Conservation (phyloP, 2,329 filamentous ascomycete species). For the Claviceps sp. region DNA sequence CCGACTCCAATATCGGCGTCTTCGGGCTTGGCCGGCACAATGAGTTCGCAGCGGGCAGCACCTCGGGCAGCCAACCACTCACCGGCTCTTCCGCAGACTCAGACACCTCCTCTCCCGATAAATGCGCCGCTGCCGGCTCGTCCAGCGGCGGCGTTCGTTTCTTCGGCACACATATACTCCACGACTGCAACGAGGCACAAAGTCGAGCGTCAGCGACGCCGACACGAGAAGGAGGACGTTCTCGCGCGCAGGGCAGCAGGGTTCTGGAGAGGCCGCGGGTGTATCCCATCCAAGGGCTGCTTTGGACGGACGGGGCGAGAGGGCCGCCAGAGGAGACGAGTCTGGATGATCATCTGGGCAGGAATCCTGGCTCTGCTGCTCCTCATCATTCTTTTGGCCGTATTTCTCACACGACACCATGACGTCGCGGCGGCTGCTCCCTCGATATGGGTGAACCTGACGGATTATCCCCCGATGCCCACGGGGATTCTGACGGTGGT, state of each 20-base stretch:
- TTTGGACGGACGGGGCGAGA: conserved; percentile 51
- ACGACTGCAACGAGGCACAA: conserved; percentile 28
- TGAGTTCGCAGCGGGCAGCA: conserved; percentile 49
- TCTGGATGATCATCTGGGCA: conserved; percentile 40
- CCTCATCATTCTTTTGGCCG: conserved; percentile 42
- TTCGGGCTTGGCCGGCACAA: conserved; percentile 46
- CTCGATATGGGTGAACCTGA: conserved; percentile 69
- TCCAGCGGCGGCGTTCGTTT: conserved; percentile 30
- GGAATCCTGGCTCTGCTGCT: conserved; percentile 41
- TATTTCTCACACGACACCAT: conserved; percentile 31
- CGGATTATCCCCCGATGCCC: conserved; percentile 74
- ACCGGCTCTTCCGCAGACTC: conserved; percentile 18
- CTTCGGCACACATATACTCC: conserved; percentile 28
- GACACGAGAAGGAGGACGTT: conserved; percentile 53
- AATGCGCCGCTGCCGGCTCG: conserved; percentile 26
- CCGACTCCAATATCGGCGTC: conserved; percentile 49
- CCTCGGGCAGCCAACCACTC: conserved; percentile 44
- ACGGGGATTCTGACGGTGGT: conserved; percentile 71
- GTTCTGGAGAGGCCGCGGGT: conserved; percentile 52
- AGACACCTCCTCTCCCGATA: conserved; percentile 9
- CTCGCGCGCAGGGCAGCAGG: conserved; percentile 42
- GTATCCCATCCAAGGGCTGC: conserved; percentile 48
- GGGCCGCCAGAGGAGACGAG: conserved; percentile 47
- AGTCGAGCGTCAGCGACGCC: conserved; percentile 37
- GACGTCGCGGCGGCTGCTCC: conserved; percentile 13